phyloP scores from a whole-genome alignment of 1,139 yeast genomes.

The Protomyces inundatus region DNA sequence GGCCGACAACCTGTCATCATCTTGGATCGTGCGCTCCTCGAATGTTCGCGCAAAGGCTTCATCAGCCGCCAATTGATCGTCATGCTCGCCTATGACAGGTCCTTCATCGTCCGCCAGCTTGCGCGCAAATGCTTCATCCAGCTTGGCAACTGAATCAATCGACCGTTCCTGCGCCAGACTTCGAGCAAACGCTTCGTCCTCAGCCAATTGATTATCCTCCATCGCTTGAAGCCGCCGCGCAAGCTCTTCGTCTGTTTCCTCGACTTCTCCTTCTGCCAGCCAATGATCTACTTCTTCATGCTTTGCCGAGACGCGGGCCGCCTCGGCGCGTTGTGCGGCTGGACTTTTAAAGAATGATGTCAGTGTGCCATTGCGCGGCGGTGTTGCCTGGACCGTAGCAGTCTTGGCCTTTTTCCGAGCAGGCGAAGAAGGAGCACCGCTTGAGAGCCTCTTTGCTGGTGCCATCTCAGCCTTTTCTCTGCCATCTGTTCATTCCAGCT shows the following conservation, averaged over 20 bases:
- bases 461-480: not conserved
- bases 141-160: too few species aligned
- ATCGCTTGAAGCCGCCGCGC: slow-evolving; percentile 31
- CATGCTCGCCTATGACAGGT: not conserved
- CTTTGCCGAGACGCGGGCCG: not conserved
- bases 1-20: not conserved
- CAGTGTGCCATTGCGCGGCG: not conserved
- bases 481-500: not conserved
- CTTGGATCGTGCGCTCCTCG: not conserved
- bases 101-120: not conserved
- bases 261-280: not conserved
- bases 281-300: not conserved
- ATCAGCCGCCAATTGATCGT: not conserved
- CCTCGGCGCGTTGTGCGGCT: not conserved
- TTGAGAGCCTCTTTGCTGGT: not conserved
- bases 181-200: slow-evolving; percentile 15
- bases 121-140: too few species aligned
- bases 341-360: not conserved
- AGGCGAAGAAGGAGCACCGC: not conserved
- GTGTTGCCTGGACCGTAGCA: not conserved
- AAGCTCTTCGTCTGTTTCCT: slow-evolving; percentile 29
- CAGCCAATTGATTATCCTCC: slow-evolving; percentile 23
- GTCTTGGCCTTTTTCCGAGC: not conserved
- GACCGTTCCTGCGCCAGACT: not conserved
- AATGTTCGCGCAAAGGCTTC: slow-evolving; percentile 1